These are phyloP conservation scores for Aegilops bicornis DNA, from an alignment of 176 grass and related monocot genomes.

Conservation along the genomic window DNA sequence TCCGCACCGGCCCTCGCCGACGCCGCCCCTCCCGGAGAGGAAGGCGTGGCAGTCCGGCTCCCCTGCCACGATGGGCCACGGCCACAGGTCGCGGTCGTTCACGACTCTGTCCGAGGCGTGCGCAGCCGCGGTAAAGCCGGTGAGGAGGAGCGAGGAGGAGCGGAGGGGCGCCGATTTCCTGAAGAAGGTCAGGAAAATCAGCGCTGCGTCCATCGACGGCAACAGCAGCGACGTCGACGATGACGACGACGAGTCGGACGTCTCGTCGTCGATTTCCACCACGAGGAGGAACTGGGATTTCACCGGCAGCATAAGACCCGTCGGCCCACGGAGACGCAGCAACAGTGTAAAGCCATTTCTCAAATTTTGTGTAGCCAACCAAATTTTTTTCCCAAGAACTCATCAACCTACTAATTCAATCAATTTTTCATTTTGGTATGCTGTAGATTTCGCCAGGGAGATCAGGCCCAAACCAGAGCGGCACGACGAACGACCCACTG, in stretches of 20 bases:
- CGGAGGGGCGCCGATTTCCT: conserved; percentile 30
- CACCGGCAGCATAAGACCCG: conserved; percentile 41
- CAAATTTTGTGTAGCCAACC: not conserved
- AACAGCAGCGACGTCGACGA: conserved; percentile 48
- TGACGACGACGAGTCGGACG: conserved; percentile 62
- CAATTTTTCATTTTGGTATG: not conserved
- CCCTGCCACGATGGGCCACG: conserved; percentile 25
- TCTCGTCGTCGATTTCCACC: conserved; percentile 49
- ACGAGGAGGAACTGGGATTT: conserved; percentile 79
- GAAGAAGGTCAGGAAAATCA: conserved; percentile 53
- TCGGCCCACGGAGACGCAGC: conserved; percentile 36
- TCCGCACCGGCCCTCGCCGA: not conserved
- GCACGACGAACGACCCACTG: conserved; percentile 33
- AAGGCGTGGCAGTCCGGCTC: conserved; percentile 38
- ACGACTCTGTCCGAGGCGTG: conserved; percentile 17
- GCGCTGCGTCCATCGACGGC: conserved; percentile 38
- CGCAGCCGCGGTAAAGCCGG: not conserved
- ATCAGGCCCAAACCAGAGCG: conserved; percentile 25
- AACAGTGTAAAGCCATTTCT: conserved; percentile 48
- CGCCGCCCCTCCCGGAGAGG: conserved; percentile 30
- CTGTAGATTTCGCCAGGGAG: conserved; percentile 62
- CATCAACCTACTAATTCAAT: not conserved
- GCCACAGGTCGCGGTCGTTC: conserved; percentile 35
- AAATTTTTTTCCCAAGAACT: not conserved
- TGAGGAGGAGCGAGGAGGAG: conserved; percentile 36